Evolutionary conservation across 495 filamentous ascomycete genomes (phyloP).

Genomic region (Cercophora newfieldiana): DNA sequence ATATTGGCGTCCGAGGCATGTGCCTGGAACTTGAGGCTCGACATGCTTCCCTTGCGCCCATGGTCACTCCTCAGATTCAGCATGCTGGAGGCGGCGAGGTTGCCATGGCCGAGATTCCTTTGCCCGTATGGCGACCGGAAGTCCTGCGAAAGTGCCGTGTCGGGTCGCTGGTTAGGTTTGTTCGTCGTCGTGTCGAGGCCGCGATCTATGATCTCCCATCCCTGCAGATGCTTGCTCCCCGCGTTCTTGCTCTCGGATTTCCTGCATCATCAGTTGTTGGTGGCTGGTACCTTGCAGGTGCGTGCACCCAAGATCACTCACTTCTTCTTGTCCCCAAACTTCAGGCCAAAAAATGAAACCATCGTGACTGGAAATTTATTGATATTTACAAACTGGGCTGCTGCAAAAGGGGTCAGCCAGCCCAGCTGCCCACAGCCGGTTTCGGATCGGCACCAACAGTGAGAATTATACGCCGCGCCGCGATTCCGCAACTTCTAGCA

Average conservation of each 20-base stretch:
- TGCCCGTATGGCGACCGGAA: slow-evolving; percentile 31
- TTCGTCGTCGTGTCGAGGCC: slow-evolving; percentile 36
- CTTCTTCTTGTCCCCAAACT: slow-evolving; percentile 52
- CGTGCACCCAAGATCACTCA: slow-evolving; percentile 28
- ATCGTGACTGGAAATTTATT: slow-evolving; percentile 32
- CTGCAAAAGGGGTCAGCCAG: not conserved
- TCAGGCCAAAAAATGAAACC: slow-evolving; percentile 53
- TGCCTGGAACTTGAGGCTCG: slow-evolving; percentile 33
- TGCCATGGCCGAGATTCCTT: slow-evolving; percentile 25
- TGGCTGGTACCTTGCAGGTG: not conserved
- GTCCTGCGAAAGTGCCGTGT: slow-evolving; percentile 31
- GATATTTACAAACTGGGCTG: slow-evolving; percentile 22
- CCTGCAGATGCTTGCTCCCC: slow-evolving; percentile 21
- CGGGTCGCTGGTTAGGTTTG: slow-evolving; percentile 32
- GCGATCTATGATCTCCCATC: slow-evolving; percentile 32
- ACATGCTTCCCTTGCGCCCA: slow-evolving; percentile 22
- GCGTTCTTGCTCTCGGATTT: slow-evolving; percentile 33
- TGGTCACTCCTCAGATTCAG: slow-evolving; percentile 32
- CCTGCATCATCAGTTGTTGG: slow-evolving; percentile 32
- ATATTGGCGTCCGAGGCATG: slow-evolving; percentile 42
- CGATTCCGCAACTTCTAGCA: not conserved
- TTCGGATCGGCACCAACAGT: slow-evolving; percentile 6
- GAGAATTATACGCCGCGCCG: not conserved
- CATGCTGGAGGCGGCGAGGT: slow-evolving; percentile 41
- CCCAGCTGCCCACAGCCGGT: not conserved